phyloP scores from a whole-genome alignment of 495 filamentous ascomycete species.

The Podospora conica region DNA sequence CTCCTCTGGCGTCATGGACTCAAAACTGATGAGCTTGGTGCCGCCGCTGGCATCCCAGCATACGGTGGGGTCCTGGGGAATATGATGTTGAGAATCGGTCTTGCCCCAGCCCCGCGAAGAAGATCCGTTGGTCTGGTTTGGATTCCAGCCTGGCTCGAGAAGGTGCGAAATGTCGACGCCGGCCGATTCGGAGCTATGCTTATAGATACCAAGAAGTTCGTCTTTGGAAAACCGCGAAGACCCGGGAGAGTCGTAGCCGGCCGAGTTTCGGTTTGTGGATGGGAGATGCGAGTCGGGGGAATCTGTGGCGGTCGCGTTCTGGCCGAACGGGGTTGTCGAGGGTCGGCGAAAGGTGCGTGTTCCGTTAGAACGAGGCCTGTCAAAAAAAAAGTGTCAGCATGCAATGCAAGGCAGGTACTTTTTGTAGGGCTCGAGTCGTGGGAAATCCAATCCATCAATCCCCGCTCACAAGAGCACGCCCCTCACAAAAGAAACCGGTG shows the following conservation, averaged over 20 bases:
- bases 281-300: conserved; percentile 11
- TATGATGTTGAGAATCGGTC: conserved; percentile 58
- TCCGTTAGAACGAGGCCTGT: conserved; percentile 59
- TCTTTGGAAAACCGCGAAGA: conserved; percentile 66
- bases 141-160: conserved; percentile 70
- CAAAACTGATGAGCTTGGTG: conserved; percentile 64
- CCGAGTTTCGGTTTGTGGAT: conserved; percentile 21
- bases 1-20: conserved; percentile 76
- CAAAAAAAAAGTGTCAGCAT: conserved; percentile 24
- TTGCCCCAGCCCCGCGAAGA: conserved; percentile 70
- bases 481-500: background rate
- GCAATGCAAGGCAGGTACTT: too few species aligned
- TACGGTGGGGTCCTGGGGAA: conserved; percentile 52
- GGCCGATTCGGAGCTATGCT: conserved; percentile 50
- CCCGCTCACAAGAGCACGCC: background rate
- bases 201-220: conserved; percentile 71
- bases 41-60: conserved; percentile 84
- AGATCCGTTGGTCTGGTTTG: conserved; percentile 56
- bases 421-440: background rate
- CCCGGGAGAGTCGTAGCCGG: conserved; percentile 42
- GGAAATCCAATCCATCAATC: background rate
- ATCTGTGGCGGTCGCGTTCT: conserved; percentile 21
- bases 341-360: conserved; percentile 83
- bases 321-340: conserved; percentile 51
- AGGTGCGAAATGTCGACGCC: conserved; percentile 58